Percentiles rank a stretch among this genome's conserved stretches.
phyloP scores from a whole-genome alignment of 805 yeast genomes.

The Lachancea waltii region DNA sequence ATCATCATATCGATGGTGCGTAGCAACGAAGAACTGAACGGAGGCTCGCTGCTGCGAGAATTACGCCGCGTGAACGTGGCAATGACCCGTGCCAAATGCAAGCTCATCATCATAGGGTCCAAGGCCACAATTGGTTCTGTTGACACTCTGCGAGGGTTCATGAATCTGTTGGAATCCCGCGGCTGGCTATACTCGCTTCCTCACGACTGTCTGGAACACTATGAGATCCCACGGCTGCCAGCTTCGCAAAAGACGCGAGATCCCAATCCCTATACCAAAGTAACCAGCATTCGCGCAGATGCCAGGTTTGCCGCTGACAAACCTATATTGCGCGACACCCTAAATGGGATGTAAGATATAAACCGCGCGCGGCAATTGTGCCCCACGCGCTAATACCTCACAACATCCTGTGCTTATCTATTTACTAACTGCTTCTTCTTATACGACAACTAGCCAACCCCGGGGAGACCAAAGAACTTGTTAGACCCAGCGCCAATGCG shows the following conservation, averaged over 20 bases:
- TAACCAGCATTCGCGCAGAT: constrained; percentile 11
- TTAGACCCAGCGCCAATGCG: too few relatives aligned
- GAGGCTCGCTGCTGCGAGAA: constrained; percentile 77
- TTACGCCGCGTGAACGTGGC: constrained; percentile 94
- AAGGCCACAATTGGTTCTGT: constrained; percentile 40
- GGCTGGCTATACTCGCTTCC: constrained; percentile 64
- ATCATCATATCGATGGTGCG: constrained; percentile 85
- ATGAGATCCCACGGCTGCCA: constrained; percentile 23
- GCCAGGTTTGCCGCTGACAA: constrained; percentile 17
- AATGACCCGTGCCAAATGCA: constrained; percentile 81
- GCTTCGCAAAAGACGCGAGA: not conserved
- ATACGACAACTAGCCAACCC: too few relatives aligned
- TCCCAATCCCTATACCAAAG: not conserved
- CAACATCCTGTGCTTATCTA: too few relatives aligned
- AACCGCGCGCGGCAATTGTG: too few relatives aligned
- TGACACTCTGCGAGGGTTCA: constrained; percentile 39
- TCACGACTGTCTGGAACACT: constrained; percentile 34
- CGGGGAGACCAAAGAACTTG: too few relatives aligned
- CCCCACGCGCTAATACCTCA: too few relatives aligned
- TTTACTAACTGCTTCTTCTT: too few relatives aligned
- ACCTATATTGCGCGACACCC: constrained; percentile 20
- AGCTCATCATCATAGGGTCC: constrained; percentile 80
- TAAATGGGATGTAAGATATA: constrained; percentile 8
- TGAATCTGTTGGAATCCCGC: constrained; percentile 47
- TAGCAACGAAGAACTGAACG: constrained; percentile 55